These are phyloP conservation scores for Delitschia confertaspora DNA, from an alignment of 495 filamentous ascomycete genomes.

Conservation along the genomic window DNA sequence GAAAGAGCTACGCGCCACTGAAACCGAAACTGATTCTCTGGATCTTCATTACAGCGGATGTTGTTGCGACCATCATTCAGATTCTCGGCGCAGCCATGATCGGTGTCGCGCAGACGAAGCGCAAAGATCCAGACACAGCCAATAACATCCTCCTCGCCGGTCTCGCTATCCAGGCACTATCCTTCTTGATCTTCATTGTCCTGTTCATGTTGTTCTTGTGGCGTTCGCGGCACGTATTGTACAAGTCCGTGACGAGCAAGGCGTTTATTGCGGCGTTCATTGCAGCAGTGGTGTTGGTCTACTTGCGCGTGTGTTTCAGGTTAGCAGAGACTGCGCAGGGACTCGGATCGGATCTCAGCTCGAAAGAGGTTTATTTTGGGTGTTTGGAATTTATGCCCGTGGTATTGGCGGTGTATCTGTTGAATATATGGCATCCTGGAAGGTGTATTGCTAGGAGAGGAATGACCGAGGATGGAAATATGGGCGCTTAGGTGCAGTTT, in stretches of 20 bases:
- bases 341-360: conserved; percentile 37
- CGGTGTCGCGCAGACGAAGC: conserved; percentile 14
- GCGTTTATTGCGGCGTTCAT: conserved; percentile 37
- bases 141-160: conserved; percentile 33
- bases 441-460: conserved; percentile 26
- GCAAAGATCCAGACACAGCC: conserved; percentile 20
- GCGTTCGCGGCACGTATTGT: conserved; percentile 7
- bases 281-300: conserved; percentile 41
- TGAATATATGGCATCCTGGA: conserved; percentile 44
- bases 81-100: conserved; percentile 41
- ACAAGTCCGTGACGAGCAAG: conserved; percentile 4
- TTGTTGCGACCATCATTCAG: conserved; percentile 43
- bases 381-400: conserved; percentile 47
- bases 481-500: too few relatives aligned
- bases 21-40: conserved; percentile 37
- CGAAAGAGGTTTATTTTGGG: conserved; percentile 45
- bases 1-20: conserved; percentile 34
- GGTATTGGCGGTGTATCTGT: conserved; percentile 39
- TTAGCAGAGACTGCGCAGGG: conserved; percentile 49
- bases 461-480: too few relatives aligned
- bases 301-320: conserved; percentile 45
- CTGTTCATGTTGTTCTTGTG: conserved; percentile 39
- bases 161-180: conserved; percentile 33
- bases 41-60: conserved; percentile 47
- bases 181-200: conserved; percentile 33